A percentile compares a stretch with the other conserved stretches of the same genome.
Conservation (phyloP, 495 filamentous ascomycete genomes). For the Cairneyella variabilis region DNA sequence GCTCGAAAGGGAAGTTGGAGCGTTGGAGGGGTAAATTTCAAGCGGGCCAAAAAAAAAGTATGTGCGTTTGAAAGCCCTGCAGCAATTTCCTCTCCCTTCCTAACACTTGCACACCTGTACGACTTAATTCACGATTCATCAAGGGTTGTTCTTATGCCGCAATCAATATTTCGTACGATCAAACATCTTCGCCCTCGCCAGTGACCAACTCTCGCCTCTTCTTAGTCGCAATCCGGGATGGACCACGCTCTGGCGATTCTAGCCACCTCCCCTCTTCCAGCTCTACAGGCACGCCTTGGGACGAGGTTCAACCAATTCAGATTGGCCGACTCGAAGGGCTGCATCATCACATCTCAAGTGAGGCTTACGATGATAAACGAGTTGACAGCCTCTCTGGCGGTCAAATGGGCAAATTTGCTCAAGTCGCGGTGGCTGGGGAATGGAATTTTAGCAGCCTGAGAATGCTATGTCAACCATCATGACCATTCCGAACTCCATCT, state of each 20-base stretch:
- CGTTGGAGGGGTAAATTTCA: not conserved
- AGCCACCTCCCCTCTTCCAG: not conserved
- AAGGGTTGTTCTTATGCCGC: not conserved
- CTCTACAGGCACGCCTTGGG: not conserved
- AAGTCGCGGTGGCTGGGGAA: constrained; percentile 8
- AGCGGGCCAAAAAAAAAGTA: not conserved
- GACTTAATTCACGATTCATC: not conserved
- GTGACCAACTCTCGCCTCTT: no score
- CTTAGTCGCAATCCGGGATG: no score
- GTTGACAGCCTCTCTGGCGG: not conserved
- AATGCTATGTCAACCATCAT: not conserved
- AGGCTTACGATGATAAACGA: not conserved
- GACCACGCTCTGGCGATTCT: not conserved
- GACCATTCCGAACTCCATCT: not conserved
- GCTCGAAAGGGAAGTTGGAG: not conserved
- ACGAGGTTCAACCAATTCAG: not conserved
- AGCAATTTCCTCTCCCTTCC: not conserved
- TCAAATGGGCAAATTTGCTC: not conserved
- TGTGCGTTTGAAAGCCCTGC: not conserved
- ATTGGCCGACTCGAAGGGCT: not conserved
- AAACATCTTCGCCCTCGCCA: not conserved
- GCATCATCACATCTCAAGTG: not conserved
- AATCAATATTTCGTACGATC: constrained; percentile 4
- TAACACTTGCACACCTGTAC: not conserved
- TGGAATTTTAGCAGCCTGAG: not conserved